Evolutionary conservation across 371 early-diverging fungal species (phyloP), one percentile per base, ranked within the genome.

Genomic region (Batkoa obscura): DNA sequence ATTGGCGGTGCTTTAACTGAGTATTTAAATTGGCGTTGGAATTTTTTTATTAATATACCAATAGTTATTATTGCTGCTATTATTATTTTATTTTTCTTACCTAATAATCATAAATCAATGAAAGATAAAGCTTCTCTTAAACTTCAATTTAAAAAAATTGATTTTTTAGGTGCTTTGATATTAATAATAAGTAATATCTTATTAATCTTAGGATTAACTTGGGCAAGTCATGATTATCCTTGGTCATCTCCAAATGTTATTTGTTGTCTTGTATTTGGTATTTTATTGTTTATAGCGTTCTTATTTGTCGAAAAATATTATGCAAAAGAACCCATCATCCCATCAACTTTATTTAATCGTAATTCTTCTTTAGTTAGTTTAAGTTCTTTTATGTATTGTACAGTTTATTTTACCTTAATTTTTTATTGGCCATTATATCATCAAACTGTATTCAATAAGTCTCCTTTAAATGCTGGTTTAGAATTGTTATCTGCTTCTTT

Each of bases 201-300:
- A 8, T 13, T 15, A 13, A 17, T 88, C 38, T 56, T 84, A 30
- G 80, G 81, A 2, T 71, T 83, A 3, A 71, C 78, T 8, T 72
- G 79, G 70, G 88, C 83, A 38, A 86, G 88, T 6, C 76, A 75
- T 47, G 69, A 71, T 2, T 71, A 69, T 62, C 59, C 74, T 2
- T 87, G 88, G 88, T 60, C 68, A 37, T 80, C 83, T 50, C 79
- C 80, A 1, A 47, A 69, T 8, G 73, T 85, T 9, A 72, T 82
- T 45, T 70, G 69, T 0, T 65, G 79, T 32, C 69, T 84, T 9
- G 63, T 64, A 13, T 65, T 66, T 10, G 75, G 76, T 5, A 61
- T 64, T 3, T 61, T 73, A 0, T 57, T 79, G 13, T 66, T 73
- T 1, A 17, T 68, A 1, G 41, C 66, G 0, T 86, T 86, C 56